phyloP scores from a whole-genome alignment of 2,329 filamentous ascomycete genomes.

The Xylariaceae sp. region DNA sequence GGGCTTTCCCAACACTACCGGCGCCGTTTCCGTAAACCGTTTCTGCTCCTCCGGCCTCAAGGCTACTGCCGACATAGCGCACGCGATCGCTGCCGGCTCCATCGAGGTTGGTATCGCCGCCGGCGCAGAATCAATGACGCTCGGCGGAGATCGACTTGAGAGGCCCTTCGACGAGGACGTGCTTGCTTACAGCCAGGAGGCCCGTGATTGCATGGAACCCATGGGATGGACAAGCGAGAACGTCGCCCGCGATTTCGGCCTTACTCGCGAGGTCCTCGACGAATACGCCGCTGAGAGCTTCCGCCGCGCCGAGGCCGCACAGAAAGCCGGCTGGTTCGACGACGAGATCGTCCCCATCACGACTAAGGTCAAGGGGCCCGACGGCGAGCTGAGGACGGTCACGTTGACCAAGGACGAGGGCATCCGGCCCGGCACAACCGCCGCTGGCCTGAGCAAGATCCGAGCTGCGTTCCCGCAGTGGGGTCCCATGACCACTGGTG shows the following conservation, averaged over 20 bases:
- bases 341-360: conserved; percentile 91
- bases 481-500: conserved; percentile 81
- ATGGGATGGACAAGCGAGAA: conserved; percentile 99
- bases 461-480: conserved; percentile 86
- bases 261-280: conserved; percentile 78
- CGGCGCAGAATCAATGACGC: conserved; percentile 85
- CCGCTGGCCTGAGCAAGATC: conserved; percentile 77
- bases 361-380: conserved; percentile 76
- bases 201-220: conserved; percentile 81
- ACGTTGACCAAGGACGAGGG: conserved; percentile 85
- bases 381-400: conserved; percentile 73
- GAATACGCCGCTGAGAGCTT: conserved; percentile 83
- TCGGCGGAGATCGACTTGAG: conserved; percentile 65
- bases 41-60: conserved; percentile 98
- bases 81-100: conserved; percentile 72
- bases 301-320: conserved; percentile 79
- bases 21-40: conserved; percentile 79
- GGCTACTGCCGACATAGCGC: conserved; percentile 90
- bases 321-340: conserved; percentile 86
- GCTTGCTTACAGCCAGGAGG: conserved; percentile 66
- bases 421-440: conserved; percentile 84
- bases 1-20: conserved; percentile 86
- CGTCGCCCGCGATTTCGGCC: conserved; percentile 84
- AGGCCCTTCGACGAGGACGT: conserved; percentile 76
- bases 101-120: conserved; percentile 87